Evolutionary conservation across 225 moss, liverwort and hornwort species (phyloP).

Genomic region (Polytrichum formosum): DNA sequence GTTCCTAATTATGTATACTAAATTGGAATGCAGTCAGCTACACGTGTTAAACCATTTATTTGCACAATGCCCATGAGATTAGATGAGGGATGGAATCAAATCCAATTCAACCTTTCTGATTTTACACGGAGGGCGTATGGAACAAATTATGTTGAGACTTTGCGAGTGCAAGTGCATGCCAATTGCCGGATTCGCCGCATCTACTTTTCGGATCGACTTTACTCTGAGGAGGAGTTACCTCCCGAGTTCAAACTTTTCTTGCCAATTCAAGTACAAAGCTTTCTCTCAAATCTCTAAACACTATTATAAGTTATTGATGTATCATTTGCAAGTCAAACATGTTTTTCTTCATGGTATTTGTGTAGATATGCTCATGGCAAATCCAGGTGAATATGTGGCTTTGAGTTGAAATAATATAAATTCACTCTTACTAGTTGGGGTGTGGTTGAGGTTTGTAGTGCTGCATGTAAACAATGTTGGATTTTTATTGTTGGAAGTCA

Average conservation of each 20-base stretch:
- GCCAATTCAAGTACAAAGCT: conserved; percentile 64
- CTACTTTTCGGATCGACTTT: conserved; percentile 83
- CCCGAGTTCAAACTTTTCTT: conserved; percentile 85
- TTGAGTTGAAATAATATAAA: too few relatives aligned
- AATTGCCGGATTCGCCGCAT: conserved; percentile 87
- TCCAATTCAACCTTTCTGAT: conserved; percentile 84
- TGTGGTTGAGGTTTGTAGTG: too few relatives aligned
- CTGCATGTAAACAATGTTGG: too few relatives aligned
- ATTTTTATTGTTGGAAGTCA: too few relatives aligned
- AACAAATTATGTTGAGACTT: conserved; percentile 84
- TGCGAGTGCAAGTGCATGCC: conserved; percentile 88
- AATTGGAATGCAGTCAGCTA: conserved; percentile 54
- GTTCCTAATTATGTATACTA: too few relatives aligned
- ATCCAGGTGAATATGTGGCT: too few relatives aligned
- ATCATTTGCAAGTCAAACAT: too few relatives aligned
- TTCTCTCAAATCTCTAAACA: too few relatives aligned
- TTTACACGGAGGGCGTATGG: conserved; percentile 89
- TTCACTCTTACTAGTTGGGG: too few relatives aligned
- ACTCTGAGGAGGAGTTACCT: conserved; percentile 80
- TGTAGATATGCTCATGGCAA: too few relatives aligned
- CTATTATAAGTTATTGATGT: not conserved
- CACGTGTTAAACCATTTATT: conserved; percentile 81
- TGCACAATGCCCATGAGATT: conserved; percentile 96
- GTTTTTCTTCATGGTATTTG: too few relatives aligned
- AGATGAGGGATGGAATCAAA: conserved; percentile 92